These are phyloP conservation scores for Ampelomyces quisqualis DNA, from an alignment of 2,329 filamentous ascomycete genomes.

Conservation along the genomic window DNA sequence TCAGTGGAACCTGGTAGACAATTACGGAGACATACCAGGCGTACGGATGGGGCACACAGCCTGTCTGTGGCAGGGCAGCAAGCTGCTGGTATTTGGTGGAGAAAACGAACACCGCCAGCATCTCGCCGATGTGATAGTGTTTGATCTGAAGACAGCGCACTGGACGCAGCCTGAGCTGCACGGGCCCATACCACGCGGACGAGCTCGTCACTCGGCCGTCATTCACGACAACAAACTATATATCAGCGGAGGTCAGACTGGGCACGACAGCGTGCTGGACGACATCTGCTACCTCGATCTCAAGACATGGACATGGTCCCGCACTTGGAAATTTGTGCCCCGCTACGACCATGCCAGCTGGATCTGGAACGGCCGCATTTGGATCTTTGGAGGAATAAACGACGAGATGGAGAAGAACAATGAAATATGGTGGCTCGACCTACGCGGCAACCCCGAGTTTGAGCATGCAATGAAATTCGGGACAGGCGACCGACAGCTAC, in stretches of 20 bases:
- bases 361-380: conserved; percentile 88
- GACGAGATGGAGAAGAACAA: conserved; percentile 96
- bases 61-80: conserved; percentile 88
- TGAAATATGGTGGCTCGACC: conserved; percentile 95
- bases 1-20: conserved; percentile 95
- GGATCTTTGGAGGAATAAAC: conserved; percentile 93
- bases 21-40: conserved; percentile 96
- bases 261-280: conserved; percentile 88
- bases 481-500: conserved; percentile 47
- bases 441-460: conserved; percentile 86
- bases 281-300: conserved; percentile 96
- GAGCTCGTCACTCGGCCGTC: conserved; percentile 89
- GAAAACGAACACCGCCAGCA: conserved; percentile 98
- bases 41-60: conserved; percentile 99
- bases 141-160: conserved; percentile 89
- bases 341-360: conserved; percentile 95
- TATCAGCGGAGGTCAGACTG: conserved; percentile 92
- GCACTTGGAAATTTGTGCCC: conserved; percentile 91
- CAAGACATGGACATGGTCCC: conserved; percentile 97
- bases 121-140: conserved; percentile 91
- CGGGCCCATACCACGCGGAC: conserved; percentile 81
- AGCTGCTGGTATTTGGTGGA: conserved; percentile 94
- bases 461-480: conserved; percentile 66
- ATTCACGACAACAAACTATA: conserved; percentile 96
- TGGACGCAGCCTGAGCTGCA: conserved; percentile 91